phyloP scores from a whole-genome alignment of 2,329 filamentous ascomycete genomes.

The Xylariaceae sp. region DNA sequence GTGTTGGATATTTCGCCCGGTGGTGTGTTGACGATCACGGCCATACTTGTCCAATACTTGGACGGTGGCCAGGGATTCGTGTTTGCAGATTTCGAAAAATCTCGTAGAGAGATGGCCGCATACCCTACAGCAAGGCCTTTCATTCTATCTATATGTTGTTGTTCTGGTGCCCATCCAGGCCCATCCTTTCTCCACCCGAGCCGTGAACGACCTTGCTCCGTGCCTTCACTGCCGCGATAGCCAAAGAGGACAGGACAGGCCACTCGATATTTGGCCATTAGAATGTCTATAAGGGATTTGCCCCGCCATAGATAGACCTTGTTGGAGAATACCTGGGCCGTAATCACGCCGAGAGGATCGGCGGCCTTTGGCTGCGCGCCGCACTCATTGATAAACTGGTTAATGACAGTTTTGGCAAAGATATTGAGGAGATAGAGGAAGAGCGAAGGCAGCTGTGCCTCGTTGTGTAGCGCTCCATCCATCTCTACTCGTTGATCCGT shows the following conservation, averaged over 20 bases:
- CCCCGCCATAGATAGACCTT: constrained; percentile 64
- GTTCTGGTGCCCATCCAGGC: constrained; percentile 59
- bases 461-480: constrained; percentile 51
- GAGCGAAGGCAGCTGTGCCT: constrained; percentile 55
- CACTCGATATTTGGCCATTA: constrained; percentile 80
- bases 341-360: constrained; percentile 74
- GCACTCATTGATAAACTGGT: constrained; percentile 65
- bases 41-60: constrained; percentile 78
- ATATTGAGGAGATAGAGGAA: constrained; percentile 74
- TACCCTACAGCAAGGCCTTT: constrained; percentile 79
- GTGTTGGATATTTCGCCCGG: constrained; percentile 64
- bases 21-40: constrained; percentile 72
- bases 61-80: constrained; percentile 71
- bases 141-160: constrained; percentile 78
- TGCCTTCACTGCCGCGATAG: constrained; percentile 70
- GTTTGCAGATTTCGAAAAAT: constrained; percentile 67
- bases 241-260: constrained; percentile 84
- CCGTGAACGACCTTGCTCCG: constrained; percentile 59
- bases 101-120: constrained; percentile 74
- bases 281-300: constrained; percentile 69
- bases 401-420: constrained; percentile 68
- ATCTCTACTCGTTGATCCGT: constrained; percentile 42
- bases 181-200: constrained; percentile 69
- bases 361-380: constrained; percentile 61
- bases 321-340: constrained; percentile 69